These are phyloP conservation scores for Phytophthora pseudosyringae DNA, from an alignment of 352 stramenopile genomes.

Conservation along the genomic window DNA sequence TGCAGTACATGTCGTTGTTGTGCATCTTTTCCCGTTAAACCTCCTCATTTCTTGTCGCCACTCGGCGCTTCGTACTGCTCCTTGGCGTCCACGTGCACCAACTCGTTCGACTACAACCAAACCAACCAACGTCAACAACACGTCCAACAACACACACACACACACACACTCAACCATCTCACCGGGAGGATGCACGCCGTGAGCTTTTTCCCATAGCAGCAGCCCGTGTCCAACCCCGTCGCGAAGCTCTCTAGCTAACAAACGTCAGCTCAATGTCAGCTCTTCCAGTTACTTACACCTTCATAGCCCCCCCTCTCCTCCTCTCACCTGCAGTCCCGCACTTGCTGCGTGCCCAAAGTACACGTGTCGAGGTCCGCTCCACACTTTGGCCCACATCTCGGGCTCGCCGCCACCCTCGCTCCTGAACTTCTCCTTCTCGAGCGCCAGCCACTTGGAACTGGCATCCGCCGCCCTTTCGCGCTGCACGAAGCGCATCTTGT, in stretches of 20 bases:
- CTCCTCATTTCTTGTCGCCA: conserved; percentile 20
- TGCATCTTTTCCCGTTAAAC: neutral
- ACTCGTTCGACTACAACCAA: conserved; percentile 34
- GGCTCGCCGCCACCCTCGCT: conserved; percentile 32
- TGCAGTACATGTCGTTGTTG: conserved; percentile 1
- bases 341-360: conserved; percentile 94
- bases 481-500: conserved; percentile 91
- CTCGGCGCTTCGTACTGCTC: conserved; percentile 45
- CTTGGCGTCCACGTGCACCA: conserved; percentile 46
- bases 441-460: conserved; percentile 27
- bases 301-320: neutral
- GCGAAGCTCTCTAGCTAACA: conserved; percentile 84
- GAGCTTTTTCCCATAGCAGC: conserved; percentile 89
- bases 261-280: neutral
- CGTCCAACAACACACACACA: neutral
- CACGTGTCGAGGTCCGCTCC: conserved; percentile 78
- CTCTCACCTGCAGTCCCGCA: conserved; percentile 74
- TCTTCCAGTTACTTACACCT: neutral
- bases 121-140: conserved; percentile 11
- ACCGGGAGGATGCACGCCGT: conserved; percentile 91
- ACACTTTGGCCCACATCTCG: conserved; percentile 79
- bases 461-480: conserved; percentile 39
- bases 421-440: conserved; percentile 43
- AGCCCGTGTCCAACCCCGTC: conserved; percentile 92
- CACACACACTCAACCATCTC: neutral